Conservation (phyloP, 78 protist species). For the Dictyostelium brefeldianum region DNA sequence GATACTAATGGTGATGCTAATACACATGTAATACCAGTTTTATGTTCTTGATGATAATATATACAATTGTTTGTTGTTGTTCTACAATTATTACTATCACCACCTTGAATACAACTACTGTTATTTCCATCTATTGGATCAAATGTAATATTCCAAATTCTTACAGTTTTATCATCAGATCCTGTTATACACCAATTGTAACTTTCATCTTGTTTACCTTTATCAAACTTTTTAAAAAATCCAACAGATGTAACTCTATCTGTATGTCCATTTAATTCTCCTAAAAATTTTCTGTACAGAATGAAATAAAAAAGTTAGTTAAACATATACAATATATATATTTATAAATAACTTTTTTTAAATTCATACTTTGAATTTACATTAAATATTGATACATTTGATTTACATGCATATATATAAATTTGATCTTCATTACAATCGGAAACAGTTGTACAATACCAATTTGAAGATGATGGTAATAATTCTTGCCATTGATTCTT, state of each 20-base stretch:
- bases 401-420: constrained; percentile 62
- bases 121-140: background rate
- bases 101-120: background rate
- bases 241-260: constrained; percentile 50
- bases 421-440: constrained; percentile 37
- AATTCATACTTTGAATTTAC: constrained; percentile 23
- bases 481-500: background rate
- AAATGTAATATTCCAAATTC: constrained; percentile 46
- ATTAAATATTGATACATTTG: constrained; percentile 24
- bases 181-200: constrained; percentile 6
- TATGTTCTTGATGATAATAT: constrained; percentile 32
- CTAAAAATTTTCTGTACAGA: constrained; percentile 43
- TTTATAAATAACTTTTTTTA: background rate
- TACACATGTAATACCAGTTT: constrained; percentile 34
- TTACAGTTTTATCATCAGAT: constrained; percentile 57
- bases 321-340: background rate
- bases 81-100: background rate
- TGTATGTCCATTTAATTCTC: constrained; percentile 68
- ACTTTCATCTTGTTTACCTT: constrained; percentile 6
- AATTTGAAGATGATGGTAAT: constrained; percentile 66
- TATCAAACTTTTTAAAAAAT: constrained; percentile 22
- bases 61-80: background rate
- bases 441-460: constrained; percentile 48
- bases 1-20: constrained; percentile 3
- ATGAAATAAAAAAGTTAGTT: background rate